Base-by-base conservation (phyloP, 2,329 filamentous ascomycete genomes). In the Ophiostoma quercus region DNA sequence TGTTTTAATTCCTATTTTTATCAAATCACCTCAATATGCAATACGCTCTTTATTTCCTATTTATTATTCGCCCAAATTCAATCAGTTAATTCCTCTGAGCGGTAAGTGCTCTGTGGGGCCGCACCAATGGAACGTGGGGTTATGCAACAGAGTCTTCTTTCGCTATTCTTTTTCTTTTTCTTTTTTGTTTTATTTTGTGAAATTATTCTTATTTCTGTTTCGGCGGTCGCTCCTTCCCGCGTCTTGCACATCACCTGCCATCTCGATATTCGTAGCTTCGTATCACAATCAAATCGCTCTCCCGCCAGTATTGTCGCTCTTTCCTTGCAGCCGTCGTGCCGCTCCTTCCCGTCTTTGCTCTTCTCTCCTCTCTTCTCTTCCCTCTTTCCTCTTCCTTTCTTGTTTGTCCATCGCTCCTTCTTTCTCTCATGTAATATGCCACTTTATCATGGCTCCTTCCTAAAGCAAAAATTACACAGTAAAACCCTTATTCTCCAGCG, bases 81-180 rank as follows among this genome's bases (percentile, higher is more conserved):
- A 47, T 6, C 14, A 6, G 4, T 47, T n/a, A 47, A n/a, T 19
- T 47, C 16, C 6, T 47, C 43, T 47, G 16, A 47, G 43, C 43
- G 43, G 43, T 16, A 47, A 47, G 43, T 47, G 43, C 43, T n/a
- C 19, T 47, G 16, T 47, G 16, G 43, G 43, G 43, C 43, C 16
- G 51, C 51, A 57, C n/a, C 60, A 34, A 37, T 34, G 32, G 32
- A 63, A 63, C 60, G 60, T 63, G 60, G 32, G 60, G 60, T 63
- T 63, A n/a, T 63, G 60, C 32, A 22, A 37, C 60, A 57, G 51
- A 34, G 60, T 63, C 60, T 37, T 63, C 32, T 63, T 6, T 34
- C 3, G n/a, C 5, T 29, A 2, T 62, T 34, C 22, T 62, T 62
- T 63, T 2, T 37, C 16, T 34, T 14, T 60, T 34, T 62, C 2